Evolutionary conservation across 768 basidiomycete species (phyloP), one percentile per base, ranked within the genome.

Genomic region (Galerina sulciceps): DNA sequence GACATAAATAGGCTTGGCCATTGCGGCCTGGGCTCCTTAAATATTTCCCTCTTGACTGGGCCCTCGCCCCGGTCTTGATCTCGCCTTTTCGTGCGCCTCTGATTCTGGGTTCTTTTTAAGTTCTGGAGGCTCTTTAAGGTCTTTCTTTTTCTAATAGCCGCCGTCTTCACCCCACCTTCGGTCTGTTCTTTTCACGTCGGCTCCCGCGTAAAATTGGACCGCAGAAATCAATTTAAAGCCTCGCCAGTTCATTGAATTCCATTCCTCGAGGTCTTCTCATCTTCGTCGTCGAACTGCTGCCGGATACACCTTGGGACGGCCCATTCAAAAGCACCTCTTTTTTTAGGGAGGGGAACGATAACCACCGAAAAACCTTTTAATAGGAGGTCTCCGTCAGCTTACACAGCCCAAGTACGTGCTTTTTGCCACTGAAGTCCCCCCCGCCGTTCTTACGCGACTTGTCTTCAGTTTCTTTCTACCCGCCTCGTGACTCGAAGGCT

Each of bases 1-100:
- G 53, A 55, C 59, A 61, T 59, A 65, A 62, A 65, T 61, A 59
- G 60, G 43, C 64, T 58, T 60, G 52, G 55, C 48, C 51, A 57
- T 46, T 53, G 60, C 53, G 52, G 58, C 56, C 61, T 57, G 55
- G 64, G 37, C 64, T 58, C 60, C 51, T 58, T 58, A 60, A 62
- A 56, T 57, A 61, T 57, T 57, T 51, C 23, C 48, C 53, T 48
- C 53, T 36, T 34, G 55, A 40, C 56, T 53, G 55, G 36, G 46
- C 37, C 53, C 45, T 56, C 40, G 41, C 55, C 44, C 53, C 26
- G 26, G 26, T 37, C 43, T 36, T 35, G 47, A 36, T 60, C 64
- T 55, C 60, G 46, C 57, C 60, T 45, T 52, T 43, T 54, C 59
- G 35, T 22, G 5, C 53, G 35, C 53, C 40, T 31, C 34, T 35